phyloP scores from a whole-genome alignment of 176 grass and related monocot genomes.

The Puya raimondii region DNA sequence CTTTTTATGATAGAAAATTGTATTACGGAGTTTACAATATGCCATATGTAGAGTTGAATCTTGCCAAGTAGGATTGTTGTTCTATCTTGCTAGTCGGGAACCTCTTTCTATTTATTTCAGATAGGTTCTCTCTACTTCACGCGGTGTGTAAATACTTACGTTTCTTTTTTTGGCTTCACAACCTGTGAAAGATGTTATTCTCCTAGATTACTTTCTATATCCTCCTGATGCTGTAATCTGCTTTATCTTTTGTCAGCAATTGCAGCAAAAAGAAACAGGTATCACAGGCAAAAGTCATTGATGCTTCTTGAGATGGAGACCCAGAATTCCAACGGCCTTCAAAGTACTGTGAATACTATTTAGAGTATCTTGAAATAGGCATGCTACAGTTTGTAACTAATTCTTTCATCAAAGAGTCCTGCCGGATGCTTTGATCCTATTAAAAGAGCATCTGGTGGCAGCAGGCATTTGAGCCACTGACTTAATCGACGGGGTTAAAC shows the following conservation, averaged over 20 bases:
- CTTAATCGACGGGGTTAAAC: not conserved
- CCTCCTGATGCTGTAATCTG: not conserved
- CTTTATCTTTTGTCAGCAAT: conserved; percentile 38
- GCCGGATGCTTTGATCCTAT: not conserved
- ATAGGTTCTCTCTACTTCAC: too few species aligned
- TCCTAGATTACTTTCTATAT: not conserved
- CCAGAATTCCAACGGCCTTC: conserved; percentile 49
- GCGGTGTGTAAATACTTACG: too few species aligned
- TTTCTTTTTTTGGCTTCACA: too few species aligned
- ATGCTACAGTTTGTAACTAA: not conserved
- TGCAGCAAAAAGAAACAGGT: conserved; percentile 90
- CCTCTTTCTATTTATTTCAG: too few species aligned
- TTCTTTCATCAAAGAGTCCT: conserved; percentile 1
- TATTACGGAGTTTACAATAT: not conserved
- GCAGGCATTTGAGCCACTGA: not conserved
- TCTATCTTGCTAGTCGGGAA: too few species aligned
- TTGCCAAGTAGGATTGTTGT: too few species aligned
- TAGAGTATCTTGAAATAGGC: conserved; percentile 14
- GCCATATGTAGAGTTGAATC: not conserved
- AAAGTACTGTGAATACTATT: conserved; percentile 31
- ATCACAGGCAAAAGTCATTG: conserved; percentile 83
- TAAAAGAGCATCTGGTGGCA: not conserved
- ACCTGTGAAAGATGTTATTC: not conserved
- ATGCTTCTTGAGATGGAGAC: conserved; percentile 95
- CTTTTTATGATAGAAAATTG: not conserved